Conservation (phyloP, 1,139 yeast species). For the Kodamaea anthophila region DNA sequence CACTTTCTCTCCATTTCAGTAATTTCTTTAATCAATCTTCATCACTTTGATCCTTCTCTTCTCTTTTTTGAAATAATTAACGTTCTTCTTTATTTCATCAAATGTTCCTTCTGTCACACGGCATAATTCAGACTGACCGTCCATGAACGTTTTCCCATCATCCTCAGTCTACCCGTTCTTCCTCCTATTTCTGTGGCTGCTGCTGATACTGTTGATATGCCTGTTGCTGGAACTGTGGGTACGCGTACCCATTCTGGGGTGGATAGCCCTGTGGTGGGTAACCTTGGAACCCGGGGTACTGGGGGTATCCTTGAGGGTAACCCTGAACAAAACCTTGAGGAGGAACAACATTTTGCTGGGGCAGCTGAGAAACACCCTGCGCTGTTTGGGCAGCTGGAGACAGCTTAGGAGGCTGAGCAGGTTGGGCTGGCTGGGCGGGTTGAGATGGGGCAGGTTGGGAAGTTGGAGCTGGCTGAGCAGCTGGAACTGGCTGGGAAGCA, state of each 20-base stretch:
- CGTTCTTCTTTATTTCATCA: no score
- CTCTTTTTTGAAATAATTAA: no score
- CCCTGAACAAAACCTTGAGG: conserved; percentile 13
- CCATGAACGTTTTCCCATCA: no score
- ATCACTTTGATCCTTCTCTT: no score
- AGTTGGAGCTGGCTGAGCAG: conserved; percentile 1
- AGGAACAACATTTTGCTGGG: conserved; percentile 11
- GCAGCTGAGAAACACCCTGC: no score
- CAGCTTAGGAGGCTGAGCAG: background rate
- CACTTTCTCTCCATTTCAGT: no score
- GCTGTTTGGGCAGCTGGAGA: no score
- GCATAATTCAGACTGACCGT: no score
- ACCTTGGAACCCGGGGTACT: conserved; percentile 12
- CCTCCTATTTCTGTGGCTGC: conserved; percentile 6
- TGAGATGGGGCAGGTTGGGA: background rate
- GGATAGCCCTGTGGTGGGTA: conserved; percentile 14
- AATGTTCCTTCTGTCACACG: no score
- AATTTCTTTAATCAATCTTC: no score
- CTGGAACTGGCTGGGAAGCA: conserved; percentile 4
- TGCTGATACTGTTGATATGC: conserved; percentile 13
- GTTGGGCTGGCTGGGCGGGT: background rate
- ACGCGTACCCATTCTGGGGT: conserved; percentile 20
- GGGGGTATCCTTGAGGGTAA: conserved; percentile 12
- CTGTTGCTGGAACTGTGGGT: conserved; percentile 14
- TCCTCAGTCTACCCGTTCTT: no score